Percentiles rank a stretch among this genome's conserved stretches.
These are phyloP conservation scores for Cladophialophora carrionii DNA, from an alignment of 2,329 filamentous ascomycete species.

Conservation along the genomic window DNA sequence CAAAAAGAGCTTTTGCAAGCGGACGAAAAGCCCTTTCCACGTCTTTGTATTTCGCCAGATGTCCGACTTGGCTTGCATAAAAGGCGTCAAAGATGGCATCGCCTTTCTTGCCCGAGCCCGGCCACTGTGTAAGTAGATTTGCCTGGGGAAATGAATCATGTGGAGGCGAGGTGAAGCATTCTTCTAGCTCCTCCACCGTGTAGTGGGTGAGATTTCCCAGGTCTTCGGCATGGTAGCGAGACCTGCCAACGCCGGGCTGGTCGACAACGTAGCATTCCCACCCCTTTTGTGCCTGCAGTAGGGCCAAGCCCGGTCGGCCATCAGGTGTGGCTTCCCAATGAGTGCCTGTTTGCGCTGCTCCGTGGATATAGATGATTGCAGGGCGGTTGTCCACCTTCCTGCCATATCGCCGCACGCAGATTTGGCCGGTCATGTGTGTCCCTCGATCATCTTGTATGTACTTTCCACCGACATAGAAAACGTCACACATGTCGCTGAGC, in stretches of 20 bases:
- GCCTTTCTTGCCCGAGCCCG: slow-evolving; percentile 41
- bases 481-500: slow-evolving; percentile 8
- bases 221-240: slow-evolving; percentile 17
- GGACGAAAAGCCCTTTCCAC: slow-evolving; percentile 14
- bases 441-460: slow-evolving; percentile 26
- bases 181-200: slow-evolving; percentile 10
- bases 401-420: slow-evolving; percentile 22
- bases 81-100: slow-evolving; percentile 21
- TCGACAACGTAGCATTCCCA: slow-evolving; percentile 44
- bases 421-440: slow-evolving; percentile 23
- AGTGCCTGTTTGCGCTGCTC: slow-evolving; percentile 34
- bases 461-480: slow-evolving; percentile 17
- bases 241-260: slow-evolving; percentile 51
- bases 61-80: slow-evolving; percentile 19
- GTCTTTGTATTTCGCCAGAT: slow-evolving; percentile 38
- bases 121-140: slow-evolving; percentile 44
- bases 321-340: slow-evolving; percentile 56
- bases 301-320: slow-evolving; percentile 49
- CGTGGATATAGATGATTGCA: slow-evolving; percentile 34
- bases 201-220: slow-evolving; percentile 15
- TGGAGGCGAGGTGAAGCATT: slow-evolving; percentile 15
- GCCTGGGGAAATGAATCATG: slow-evolving; percentile 15
- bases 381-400: slow-evolving; percentile 17
- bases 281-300: slow-evolving; percentile 14
- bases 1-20: slow-evolving; percentile 6